Evolutionary conservation across 148 eudicot genomes (phyloP).

Genomic region (Spergularia marina): DNA sequence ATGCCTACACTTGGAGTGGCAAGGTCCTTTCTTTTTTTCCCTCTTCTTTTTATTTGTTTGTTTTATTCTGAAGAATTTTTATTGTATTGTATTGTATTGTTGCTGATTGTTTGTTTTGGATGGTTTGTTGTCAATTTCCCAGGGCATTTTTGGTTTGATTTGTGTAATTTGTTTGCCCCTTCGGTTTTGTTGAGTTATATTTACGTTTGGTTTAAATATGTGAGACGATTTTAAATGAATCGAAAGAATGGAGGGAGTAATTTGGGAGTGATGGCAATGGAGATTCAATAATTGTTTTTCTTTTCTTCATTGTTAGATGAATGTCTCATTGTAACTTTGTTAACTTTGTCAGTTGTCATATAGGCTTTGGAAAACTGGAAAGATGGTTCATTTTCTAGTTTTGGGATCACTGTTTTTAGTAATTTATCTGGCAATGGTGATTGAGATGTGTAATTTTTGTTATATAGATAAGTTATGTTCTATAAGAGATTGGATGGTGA

Average conservation of each 20-base stretch:
- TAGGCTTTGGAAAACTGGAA: not conserved
- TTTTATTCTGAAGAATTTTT: not conserved
- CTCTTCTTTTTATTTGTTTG: not conserved
- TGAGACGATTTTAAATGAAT: too few relatives aligned
- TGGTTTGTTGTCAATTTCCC: not conserved
- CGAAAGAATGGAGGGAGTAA: too few relatives aligned
- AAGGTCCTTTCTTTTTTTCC: conserved; percentile 46
- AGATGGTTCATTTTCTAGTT: not conserved
- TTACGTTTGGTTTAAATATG: too few relatives aligned
- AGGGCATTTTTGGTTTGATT: not conserved
- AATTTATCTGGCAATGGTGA: not conserved
- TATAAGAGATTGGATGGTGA: not conserved
- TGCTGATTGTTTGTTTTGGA: not conserved
- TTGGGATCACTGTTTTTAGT: too few relatives aligned
- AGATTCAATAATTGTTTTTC: too few relatives aligned
- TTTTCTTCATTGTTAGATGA: too few relatives aligned
- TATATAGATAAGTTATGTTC: not conserved
- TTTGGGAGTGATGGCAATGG: too few relatives aligned
- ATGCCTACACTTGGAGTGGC: conserved; percentile 99
- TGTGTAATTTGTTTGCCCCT: not conserved
- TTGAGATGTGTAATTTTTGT: not conserved
- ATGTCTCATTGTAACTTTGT: too few relatives aligned
- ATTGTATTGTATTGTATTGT: not conserved
- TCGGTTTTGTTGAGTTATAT: too few relatives aligned
- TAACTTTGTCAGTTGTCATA: not conserved